Evolutionary conservation across 768 basidiomycete genomes (phyloP), one percentile per base, ranked within the genome.

Genomic region (Gloeostereum incarnatum): DNA sequence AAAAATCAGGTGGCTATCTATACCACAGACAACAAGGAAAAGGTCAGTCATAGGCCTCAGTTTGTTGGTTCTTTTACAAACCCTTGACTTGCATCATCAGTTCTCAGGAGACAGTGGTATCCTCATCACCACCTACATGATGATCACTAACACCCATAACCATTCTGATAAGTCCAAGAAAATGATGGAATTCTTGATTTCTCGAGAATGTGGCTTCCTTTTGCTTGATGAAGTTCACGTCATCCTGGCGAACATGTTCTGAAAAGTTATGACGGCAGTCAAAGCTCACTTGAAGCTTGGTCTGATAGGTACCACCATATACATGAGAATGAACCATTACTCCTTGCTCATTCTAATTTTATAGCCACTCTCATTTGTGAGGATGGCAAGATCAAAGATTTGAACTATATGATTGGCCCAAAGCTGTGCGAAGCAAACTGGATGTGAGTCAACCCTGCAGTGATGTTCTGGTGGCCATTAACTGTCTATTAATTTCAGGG

Each of bases 351-450:
- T 17, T n/a, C 8, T 34, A 37, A 24, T 8, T 31, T 16, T 39
- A 14, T 49, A 82, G 82, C 82, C 2, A 86, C 82, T 2, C 68
- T 86, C 19, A 84, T 86, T 6, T 74, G 82, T 40, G 82, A 86
- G 57, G 82, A 86, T 48, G 83, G 86, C 54, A 82, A 83, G 60
- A 85, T 86, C 45, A 72, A 73, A 19, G 82, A 86, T 55, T 62
- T 86, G 27, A 86, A 86, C 49, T 86, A 85, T 53, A 73, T 86
- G 67, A 84, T 86, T 51, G 82, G 82, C 3, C 82, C 82, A 2
- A 86, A 86, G 57, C 64, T 86, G 27, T 86, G 86, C 53, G 82
- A 86, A 51, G 82, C 82, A 4, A 86, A 86, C 52, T 86, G 82
- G 82, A 85, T 85, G 82, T 34, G 9, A 8, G 32, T 34, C 17